These are phyloP conservation scores for Penicillium pulvis DNA, from an alignment of 495 filamentous ascomycete genomes.

Conservation along the genomic window DNA sequence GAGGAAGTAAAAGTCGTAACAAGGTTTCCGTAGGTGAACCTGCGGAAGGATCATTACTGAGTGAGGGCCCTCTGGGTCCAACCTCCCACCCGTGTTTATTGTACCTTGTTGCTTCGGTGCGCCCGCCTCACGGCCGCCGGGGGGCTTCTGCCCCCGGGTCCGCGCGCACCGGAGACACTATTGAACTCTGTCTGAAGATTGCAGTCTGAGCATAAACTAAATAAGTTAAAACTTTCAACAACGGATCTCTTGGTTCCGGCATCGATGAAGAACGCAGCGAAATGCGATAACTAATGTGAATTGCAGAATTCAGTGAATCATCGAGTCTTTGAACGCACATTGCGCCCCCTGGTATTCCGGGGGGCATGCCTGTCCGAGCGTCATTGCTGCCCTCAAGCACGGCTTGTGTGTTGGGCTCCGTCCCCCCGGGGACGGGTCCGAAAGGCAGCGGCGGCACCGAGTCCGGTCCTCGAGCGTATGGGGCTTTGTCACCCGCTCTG, in stretches of 20 bases:
- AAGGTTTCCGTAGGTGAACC: slow-evolving; percentile 76
- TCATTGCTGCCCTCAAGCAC: slow-evolving; percentile 56
- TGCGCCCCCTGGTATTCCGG: slow-evolving; percentile 64
- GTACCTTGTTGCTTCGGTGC: slow-evolving; percentile 47
- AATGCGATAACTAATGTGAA: slow-evolving; percentile 76
- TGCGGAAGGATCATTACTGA: slow-evolving; percentile 69
- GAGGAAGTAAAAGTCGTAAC: slow-evolving; percentile 76
- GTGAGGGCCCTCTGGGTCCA: slow-evolving; percentile 29
- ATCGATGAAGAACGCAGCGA: slow-evolving; percentile 74
- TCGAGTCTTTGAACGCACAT: slow-evolving; percentile 75
- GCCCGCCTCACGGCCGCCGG: slow-evolving; percentile 24
- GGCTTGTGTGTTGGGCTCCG: slow-evolving; percentile 50
- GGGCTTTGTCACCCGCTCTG: slow-evolving; percentile 34
- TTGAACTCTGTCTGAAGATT: slow-evolving; percentile 29
- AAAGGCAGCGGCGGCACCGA: slow-evolving; percentile 50
- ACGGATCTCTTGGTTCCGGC: slow-evolving; percentile 70
- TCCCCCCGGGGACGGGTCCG: slow-evolving; percentile 35
- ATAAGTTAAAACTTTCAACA: slow-evolving; percentile 66
- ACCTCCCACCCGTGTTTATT: slow-evolving; percentile 32
- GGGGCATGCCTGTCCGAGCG: slow-evolving; percentile 69
- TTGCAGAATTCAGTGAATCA: slow-evolving; percentile 74
- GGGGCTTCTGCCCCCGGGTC: slow-evolving; percentile 21
- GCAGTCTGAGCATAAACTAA: slow-evolving; percentile 37
- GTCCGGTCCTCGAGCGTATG: slow-evolving; percentile 46
- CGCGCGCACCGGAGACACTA: slow-evolving; percentile 37